Conservation (phyloP, 2,329 filamentous ascomycete species). For the Ophiosphaerella narmari region DNA sequence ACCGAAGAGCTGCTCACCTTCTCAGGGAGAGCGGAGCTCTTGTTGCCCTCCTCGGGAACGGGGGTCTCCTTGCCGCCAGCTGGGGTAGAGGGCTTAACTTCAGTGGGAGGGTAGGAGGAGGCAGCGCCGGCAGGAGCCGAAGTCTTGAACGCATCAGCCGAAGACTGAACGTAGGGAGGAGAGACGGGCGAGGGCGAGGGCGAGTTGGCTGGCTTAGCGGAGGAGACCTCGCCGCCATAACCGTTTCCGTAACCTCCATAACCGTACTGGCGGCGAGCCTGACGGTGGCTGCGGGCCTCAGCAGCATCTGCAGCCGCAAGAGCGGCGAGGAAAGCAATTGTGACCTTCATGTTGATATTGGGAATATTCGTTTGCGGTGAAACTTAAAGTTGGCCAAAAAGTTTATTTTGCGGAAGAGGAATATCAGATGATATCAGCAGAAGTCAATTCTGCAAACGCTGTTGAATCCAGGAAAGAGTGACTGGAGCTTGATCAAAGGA, state of each 20-base stretch:
- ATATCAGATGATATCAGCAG: slow-evolving; percentile 31
- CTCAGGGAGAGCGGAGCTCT: neutral
- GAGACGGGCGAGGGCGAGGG: neutral
- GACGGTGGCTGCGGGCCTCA: slow-evolving; percentile 34
- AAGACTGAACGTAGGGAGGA: slow-evolving; percentile 12
- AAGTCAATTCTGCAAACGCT: slow-evolving; percentile 36
- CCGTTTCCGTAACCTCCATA: slow-evolving; percentile 8
- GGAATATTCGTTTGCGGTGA: slow-evolving; percentile 32
- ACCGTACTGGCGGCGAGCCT: slow-evolving; percentile 34
- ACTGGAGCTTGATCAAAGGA: slow-evolving; percentile 42
- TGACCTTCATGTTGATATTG: slow-evolving; percentile 38
- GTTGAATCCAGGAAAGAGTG: slow-evolving; percentile 44
- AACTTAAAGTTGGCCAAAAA: slow-evolving; percentile 5
- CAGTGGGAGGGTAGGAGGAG: slow-evolving; percentile 10
- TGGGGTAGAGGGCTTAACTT: neutral
- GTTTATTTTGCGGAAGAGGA: slow-evolving; percentile 19
- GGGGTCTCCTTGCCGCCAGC: neutral
- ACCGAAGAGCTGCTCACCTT: neutral
- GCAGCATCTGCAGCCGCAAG: slow-evolving; percentile 38
- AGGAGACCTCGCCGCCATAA: slow-evolving; percentile 18
- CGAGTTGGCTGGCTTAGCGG: slow-evolving; percentile 4
- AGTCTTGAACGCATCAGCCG: slow-evolving; percentile 8
- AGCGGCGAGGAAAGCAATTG: slow-evolving; percentile 38
- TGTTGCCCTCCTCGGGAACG: neutral
- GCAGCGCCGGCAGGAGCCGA: slow-evolving; percentile 10